Base-by-base conservation (phyloP, 371 early-diverging fungal genomes). In the Phascolomyces articulosus region DNA sequence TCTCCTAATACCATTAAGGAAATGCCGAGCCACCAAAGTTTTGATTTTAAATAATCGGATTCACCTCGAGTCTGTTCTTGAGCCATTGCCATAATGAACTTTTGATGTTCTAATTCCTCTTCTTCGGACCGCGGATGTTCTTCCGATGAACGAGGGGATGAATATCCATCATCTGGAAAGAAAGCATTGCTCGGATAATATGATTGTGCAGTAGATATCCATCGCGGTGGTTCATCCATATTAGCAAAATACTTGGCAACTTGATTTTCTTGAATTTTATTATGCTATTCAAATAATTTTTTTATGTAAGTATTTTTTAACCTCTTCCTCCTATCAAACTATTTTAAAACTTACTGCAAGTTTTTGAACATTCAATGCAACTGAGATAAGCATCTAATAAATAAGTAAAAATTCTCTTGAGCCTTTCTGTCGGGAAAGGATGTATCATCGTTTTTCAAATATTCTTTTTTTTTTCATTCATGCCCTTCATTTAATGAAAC, bases 1-100 rank as follows among this genome's bases (percentile, higher is more conserved):
- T 89, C 89, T 44, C 92, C 92, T n/a, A 89, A 58, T n/a, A 88
- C 70, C 92, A 92, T 91, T 4, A 92, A 64, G 0, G 83, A 74
- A 67, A 90, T 86, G 15, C 92, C 92, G 16, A 87, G 55, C 93
- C 92, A 93, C 92, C 91, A 90, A 10, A 85, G 66, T 49, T 83
- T 85, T 4, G 87, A 87, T 40, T 77, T 77, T 24, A 90, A 65
- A 61, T 90, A 90, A 31, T 84, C 80, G 29, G 74, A 68, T 20
- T 80, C 73, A 38, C 67, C 72, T 28, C 70, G 73, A n/a, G 72
- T 63, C 34, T 79, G 75, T 63, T 76, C 77, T 53, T 75, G 81
- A 26, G 74, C 72, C 77, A 80, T 75, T 47, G 74, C 72, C 71
- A 80, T 75, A 51, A 77, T 73, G 21, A 70, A 68, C 47, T 76